phyloP scores from a whole-genome alignment of 495 filamentous ascomycete species.

The Astrocystis sublimbata region DNA sequence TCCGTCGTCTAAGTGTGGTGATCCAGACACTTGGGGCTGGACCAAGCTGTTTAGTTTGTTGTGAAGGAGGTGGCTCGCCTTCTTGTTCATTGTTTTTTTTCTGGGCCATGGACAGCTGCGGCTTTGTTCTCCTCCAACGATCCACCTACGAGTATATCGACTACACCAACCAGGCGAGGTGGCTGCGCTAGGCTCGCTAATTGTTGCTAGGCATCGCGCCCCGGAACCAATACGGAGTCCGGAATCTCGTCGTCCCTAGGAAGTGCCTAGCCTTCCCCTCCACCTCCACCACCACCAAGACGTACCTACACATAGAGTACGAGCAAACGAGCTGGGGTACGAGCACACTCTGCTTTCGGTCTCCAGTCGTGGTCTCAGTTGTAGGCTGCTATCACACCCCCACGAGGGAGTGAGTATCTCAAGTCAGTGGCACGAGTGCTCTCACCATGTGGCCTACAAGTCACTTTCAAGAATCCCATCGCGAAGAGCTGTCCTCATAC shows the following conservation, averaged over 20 bases:
- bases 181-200: neutral
- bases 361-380: no score
- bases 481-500: neutral
- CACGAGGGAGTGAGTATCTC: no score
- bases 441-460: no score
- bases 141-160: no score
- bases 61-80: neutral
- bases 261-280: neutral
- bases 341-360: no score
- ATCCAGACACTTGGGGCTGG: neutral
- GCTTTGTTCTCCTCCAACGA: neutral
- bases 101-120: neutral
- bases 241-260: neutral
- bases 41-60: neutral
- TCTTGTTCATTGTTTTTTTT: neutral
- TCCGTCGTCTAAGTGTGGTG: neutral
- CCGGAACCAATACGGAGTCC: constrained; percentile 2
- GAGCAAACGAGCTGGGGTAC: neutral
- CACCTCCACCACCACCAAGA: neutral
- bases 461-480: neutral
- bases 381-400: no score
- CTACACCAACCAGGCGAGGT: neutral
- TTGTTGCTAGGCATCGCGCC: neutral
- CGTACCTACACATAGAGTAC: no score
- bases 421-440: no score